Evolutionary conservation across 2,329 filamentous ascomycete genomes (phyloP).

Genomic region (Zymoseptoria crescenta): DNA sequence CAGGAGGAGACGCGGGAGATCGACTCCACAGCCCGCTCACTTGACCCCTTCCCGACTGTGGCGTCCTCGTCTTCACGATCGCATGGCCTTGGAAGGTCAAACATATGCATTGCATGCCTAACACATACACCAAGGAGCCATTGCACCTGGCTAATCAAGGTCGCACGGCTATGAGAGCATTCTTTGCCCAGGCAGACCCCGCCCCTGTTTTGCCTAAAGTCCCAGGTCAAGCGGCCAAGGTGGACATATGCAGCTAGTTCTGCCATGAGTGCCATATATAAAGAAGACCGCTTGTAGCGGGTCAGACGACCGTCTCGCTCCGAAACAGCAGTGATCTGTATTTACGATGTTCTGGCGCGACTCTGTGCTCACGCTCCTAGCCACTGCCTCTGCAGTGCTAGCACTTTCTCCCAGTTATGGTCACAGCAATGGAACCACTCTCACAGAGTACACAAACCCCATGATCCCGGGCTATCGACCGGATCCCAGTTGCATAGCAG

Average conservation of each 20-base stretch:
- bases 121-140: not conserved
- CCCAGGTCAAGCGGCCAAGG: not conserved
- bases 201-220: not conserved
- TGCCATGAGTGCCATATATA: not conserved
- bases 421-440: constrained; percentile 1
- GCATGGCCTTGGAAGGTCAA: not conserved
- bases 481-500: constrained; percentile 39
- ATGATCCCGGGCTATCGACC: constrained; percentile 42
- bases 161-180: not conserved
- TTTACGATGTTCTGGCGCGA: not conserved
- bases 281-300: not conserved
- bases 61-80: not conserved
- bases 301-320: not conserved
- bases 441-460: constrained; percentile 33
- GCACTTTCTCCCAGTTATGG: not conserved
- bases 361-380: not conserved
- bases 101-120: not conserved
- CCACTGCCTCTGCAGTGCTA: not conserved
- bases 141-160: not conserved
- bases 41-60: not conserved
- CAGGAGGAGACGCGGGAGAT: not conserved
- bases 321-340: not conserved
- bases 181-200: not conserved
- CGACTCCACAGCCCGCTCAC: not conserved
- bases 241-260: not conserved